Evolutionary conservation across 2,329 filamentous ascomycete species (phyloP).

Genomic region (Botrytis paeoniae): DNA sequence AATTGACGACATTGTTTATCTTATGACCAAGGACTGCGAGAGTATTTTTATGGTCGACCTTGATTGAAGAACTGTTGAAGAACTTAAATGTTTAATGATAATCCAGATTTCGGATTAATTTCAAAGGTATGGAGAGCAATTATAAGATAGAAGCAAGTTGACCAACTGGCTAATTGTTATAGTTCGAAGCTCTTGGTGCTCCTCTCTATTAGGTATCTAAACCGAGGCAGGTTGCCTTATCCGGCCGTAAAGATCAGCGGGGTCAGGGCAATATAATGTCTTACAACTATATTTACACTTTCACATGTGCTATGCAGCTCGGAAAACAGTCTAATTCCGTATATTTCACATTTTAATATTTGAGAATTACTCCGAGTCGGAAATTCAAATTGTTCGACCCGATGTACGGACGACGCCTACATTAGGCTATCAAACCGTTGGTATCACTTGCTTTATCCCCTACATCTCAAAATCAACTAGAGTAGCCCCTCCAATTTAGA

Average conservation of each 20-base stretch:
- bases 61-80: not conserved
- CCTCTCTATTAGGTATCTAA: not conserved
- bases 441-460: not conserved
- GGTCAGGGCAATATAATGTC: not conserved
- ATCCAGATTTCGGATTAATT: not conserved
- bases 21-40: not conserved
- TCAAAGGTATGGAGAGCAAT: not conserved
- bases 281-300: not conserved
- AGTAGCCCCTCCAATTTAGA: not conserved
- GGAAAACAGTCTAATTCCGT: not conserved
- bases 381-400: not conserved
- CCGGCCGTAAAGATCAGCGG: not conserved
- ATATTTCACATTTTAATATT: not conserved
- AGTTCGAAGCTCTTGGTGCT: not conserved
- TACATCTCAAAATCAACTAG: not conserved
- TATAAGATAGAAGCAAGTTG: not conserved
- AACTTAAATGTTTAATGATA: not conserved
- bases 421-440: not conserved
- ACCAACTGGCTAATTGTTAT: not conserved
- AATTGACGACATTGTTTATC: conserved; percentile 19
- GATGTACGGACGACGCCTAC: not conserved
- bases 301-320: not conserved
- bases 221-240: conserved; percentile 6
- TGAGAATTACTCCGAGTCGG: not conserved
- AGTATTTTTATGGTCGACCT: no score